phyloP scores from a whole-genome alignment of 2,329 filamentous ascomycete species.

The Aspergillus pseudotamarii region DNA sequence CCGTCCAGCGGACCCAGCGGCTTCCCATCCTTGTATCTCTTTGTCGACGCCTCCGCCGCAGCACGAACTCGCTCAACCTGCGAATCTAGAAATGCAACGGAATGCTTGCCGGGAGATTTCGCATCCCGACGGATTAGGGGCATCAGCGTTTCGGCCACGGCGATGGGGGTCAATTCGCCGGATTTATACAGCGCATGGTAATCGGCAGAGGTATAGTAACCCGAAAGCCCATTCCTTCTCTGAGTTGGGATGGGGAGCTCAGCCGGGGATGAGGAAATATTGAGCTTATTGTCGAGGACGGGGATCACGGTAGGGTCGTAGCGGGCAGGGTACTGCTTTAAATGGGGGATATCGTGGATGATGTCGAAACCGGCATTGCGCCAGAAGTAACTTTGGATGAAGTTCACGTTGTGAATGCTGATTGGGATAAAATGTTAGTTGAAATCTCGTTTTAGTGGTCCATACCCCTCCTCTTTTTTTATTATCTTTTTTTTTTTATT shows the following conservation, averaged over 20 bases:
- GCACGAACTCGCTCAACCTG: slow-evolving; percentile 64
- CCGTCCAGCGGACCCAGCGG: slow-evolving; percentile 74
- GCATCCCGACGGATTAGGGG: slow-evolving; percentile 67
- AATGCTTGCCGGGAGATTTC: slow-evolving; percentile 61
- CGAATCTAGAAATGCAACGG: slow-evolving; percentile 71
- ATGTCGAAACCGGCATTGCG: slow-evolving; percentile 67
- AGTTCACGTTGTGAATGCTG: slow-evolving; percentile 61
- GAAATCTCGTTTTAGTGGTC: background rate
- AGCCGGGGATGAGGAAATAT: slow-evolving; percentile 9
- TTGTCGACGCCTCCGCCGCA: slow-evolving; percentile 73
- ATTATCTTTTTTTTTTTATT: background rate
- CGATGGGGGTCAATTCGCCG: slow-evolving; percentile 69
- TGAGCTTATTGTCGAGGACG: slow-evolving; percentile 25
- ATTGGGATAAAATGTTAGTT: background rate
- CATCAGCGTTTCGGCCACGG: slow-evolving; percentile 71
- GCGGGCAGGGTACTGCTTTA: slow-evolving; percentile 58
- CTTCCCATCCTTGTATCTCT: slow-evolving; percentile 68
- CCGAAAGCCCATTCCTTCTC: slow-evolving; percentile 37
- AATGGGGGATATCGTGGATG: slow-evolving; percentile 57
- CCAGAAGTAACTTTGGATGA: slow-evolving; percentile 69
- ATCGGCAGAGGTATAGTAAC: slow-evolving; percentile 72
- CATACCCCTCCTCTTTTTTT: background rate
- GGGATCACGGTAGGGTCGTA: slow-evolving; percentile 63
- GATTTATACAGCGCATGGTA: slow-evolving; percentile 75
- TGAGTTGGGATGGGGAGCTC: slow-evolving; percentile 34